Conservation (phyloP, 1,284 basidiomycete genomes). For the Neotropicomus parvogracilis region DNA sequence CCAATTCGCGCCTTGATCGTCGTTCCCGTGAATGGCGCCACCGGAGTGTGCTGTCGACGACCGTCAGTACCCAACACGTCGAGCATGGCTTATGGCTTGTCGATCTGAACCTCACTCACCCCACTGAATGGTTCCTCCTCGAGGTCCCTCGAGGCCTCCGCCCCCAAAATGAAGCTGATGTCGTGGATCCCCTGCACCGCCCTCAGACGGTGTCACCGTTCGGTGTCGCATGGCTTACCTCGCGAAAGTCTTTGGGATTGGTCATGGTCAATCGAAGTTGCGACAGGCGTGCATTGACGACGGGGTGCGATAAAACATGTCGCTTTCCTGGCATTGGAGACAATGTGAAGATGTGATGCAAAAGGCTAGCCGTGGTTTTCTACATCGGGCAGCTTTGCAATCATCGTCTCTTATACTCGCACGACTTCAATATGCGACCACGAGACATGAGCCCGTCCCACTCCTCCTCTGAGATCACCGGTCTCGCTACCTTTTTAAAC, state of each 20-base stretch:
- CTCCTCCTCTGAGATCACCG: slow-evolving; percentile 51
- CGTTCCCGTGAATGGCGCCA: slow-evolving; percentile 64
- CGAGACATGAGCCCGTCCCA: slow-evolving; percentile 61
- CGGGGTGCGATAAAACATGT: slow-evolving; percentile 65
- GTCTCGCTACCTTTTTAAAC: slow-evolving; percentile 65
- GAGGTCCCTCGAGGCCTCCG: slow-evolving; percentile 69
- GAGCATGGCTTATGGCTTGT: neutral
- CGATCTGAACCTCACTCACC: slow-evolving; percentile 39
- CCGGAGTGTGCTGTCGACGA: slow-evolving; percentile 54
- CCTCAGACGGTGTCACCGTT: slow-evolving; percentile 4
- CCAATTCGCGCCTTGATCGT: slow-evolving; percentile 74
- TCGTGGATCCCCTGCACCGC: slow-evolving; percentile 56
- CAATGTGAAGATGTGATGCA: too few relatives aligned
- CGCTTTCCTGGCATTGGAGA: slow-evolving; percentile 35
- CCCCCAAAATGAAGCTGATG: slow-evolving; percentile 68
- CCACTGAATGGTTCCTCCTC: slow-evolving; percentile 59
- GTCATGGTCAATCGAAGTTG: slow-evolving; percentile 65
- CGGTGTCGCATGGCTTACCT: slow-evolving; percentile 43
- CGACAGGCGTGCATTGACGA: slow-evolving; percentile 70
- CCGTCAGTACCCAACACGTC: slow-evolving; percentile 1
- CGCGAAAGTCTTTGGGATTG: slow-evolving; percentile 72
- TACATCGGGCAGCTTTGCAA: too few relatives aligned
- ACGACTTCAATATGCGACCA: slow-evolving; percentile 78
- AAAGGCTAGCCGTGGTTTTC: too few relatives aligned
- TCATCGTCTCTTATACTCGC: slow-evolving; percentile 95